These are phyloP conservation scores for Suillus hirtellus DNA, from an alignment of 768 basidiomycete genomes.

Conservation along the genomic window DNA sequence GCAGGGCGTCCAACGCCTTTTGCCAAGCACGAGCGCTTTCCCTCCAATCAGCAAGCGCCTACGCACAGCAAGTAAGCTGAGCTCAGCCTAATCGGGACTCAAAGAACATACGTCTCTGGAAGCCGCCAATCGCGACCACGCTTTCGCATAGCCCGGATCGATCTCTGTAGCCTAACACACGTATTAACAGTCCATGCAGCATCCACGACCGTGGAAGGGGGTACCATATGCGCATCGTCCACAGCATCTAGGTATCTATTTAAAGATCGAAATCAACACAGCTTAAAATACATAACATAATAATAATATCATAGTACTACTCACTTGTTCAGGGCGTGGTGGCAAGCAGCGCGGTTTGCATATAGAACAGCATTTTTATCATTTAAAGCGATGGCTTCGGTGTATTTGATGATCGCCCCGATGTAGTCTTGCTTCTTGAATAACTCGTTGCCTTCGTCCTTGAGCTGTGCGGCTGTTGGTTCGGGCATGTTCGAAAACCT, in stretches of 20 bases:
- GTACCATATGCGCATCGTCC: slow-evolving; percentile 9
- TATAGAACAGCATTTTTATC: slow-evolving; percentile 42
- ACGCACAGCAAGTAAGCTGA: not conserved
- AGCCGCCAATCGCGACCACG: slow-evolving; percentile 41
- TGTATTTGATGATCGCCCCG: slow-evolving; percentile 41
- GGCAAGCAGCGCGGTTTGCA: slow-evolving; percentile 47
- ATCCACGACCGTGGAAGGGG: too few species aligned
- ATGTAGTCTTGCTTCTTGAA: slow-evolving; percentile 35
- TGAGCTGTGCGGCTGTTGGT: slow-evolving; percentile 26
- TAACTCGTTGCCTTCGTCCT: slow-evolving; percentile 43
- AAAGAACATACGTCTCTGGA: slow-evolving; percentile 28
- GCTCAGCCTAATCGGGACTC: not conserved
- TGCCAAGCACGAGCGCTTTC: slow-evolving; percentile 20
- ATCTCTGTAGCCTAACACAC: slow-evolving; percentile 36
- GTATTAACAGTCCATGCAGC: not conserved
- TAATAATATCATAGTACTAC: not conserved
- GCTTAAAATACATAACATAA: not conserved
- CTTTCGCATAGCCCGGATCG: slow-evolving; percentile 44
- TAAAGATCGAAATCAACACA: not conserved
- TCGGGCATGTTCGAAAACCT: slow-evolving; percentile 3
- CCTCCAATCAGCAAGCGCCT: slow-evolving; percentile 16
- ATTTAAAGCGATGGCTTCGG: slow-evolving; percentile 41
- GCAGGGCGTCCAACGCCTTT: slow-evolving; percentile 33
- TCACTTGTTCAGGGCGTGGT: slow-evolving; percentile 38
- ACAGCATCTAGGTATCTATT: slow-evolving; percentile 12